Percentiles rank a stretch among this genome's conserved stretches.
phyloP scores from a whole-genome alignment of 2,329 filamentous ascomycete genomes.

The Diplodia scrobiculata region DNA sequence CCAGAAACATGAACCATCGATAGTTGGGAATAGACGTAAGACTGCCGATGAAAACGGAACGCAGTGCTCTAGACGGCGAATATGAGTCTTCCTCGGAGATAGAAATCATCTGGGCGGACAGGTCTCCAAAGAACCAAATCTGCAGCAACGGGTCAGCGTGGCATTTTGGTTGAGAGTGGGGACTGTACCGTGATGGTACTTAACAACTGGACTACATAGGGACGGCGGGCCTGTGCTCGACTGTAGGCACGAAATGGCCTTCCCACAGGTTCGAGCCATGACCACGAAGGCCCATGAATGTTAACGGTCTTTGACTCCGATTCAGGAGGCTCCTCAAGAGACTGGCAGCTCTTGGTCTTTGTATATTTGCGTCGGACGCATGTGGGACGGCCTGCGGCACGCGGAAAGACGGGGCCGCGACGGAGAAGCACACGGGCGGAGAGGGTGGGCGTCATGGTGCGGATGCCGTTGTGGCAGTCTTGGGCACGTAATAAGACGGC shows the following conservation, averaged over 20 bases:
- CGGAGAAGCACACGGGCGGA: slow-evolving; percentile 6
- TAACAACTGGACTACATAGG: slow-evolving; percentile 76
- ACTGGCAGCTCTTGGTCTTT: neutral
- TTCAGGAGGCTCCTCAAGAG: neutral
- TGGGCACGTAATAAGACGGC: neutral
- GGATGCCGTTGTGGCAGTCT: neutral
- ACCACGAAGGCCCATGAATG: slow-evolving; percentile 50
- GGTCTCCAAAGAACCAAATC: slow-evolving; percentile 76
- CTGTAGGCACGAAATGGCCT: slow-evolving; percentile 61
- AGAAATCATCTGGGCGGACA: slow-evolving; percentile 71
- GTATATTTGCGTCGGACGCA: slow-evolving; percentile 5
- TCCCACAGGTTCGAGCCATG: slow-evolving; percentile 52
- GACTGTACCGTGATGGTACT: slow-evolving; percentile 62
- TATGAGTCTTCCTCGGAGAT: slow-evolving; percentile 51
- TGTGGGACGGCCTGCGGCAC: neutral
- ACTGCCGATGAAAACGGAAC: slow-evolving; percentile 74
- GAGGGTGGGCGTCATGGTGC: neutral
- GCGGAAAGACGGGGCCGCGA: neutral
- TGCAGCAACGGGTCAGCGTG: slow-evolving; percentile 6
- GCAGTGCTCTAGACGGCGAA: slow-evolving; percentile 67
- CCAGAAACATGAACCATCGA: slow-evolving; percentile 80
- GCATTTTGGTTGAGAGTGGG: neutral
- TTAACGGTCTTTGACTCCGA: slow-evolving; percentile 26
- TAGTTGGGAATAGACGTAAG: slow-evolving; percentile 76
- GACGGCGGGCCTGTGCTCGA: slow-evolving; percentile 68